Conservation (phyloP, 208 protist species). For the Porcisia deanei region DNA sequence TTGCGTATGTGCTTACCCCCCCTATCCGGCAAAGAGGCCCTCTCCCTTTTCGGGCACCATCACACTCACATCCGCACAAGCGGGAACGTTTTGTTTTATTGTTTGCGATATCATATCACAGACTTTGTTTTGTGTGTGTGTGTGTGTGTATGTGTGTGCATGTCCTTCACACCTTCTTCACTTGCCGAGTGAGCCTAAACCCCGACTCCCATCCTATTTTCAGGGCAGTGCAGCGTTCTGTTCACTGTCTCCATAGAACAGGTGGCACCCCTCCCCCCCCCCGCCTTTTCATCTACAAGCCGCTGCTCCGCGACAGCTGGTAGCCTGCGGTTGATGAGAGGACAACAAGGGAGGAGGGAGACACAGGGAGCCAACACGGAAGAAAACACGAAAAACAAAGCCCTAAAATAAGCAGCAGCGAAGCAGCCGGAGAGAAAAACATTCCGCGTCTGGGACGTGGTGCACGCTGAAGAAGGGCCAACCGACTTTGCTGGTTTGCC, state of each 20-base stretch:
- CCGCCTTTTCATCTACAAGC: neutral
- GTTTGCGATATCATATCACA: no score
- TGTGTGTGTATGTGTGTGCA: constrained; percentile 1
- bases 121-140: neutral
- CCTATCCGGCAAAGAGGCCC: neutral
- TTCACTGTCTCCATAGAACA: neutral
- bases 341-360: neutral
- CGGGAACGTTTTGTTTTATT: neutral
- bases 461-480: neutral
- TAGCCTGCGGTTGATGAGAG: neutral
- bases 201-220: neutral
- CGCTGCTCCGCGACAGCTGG: neutral
- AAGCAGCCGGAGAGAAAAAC: neutral
- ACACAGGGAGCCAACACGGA: neutral
- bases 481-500: constrained; percentile 22
- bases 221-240: neutral
- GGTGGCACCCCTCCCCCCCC: neutral
- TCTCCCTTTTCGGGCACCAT: neutral
- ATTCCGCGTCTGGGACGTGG: neutral
- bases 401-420: neutral
- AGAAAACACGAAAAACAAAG: neutral
- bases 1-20: no score
- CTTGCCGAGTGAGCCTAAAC: neutral
- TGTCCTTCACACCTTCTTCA: constrained; percentile 22
- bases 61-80: neutral